A percentile compares a stretch with the other conserved stretches of the same genome.
These are phyloP conservation scores for Leishmania guyanensis DNA, from an alignment of 208 protist genomes.

Conservation along the genomic window DNA sequence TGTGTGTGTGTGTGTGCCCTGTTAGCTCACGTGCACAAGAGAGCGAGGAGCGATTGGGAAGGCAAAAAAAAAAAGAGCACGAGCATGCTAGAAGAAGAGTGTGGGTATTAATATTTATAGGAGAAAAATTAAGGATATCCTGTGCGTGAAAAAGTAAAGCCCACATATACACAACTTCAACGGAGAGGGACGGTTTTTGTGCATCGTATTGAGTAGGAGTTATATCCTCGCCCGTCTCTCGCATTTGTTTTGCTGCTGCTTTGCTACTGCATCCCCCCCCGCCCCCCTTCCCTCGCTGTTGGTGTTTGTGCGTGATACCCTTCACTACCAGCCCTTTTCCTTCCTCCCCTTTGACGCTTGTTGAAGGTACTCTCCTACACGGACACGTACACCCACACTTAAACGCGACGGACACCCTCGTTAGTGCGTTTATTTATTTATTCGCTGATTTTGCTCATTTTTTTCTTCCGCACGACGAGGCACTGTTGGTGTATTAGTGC, in stretches of 20 bases:
- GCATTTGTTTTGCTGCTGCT: conserved; percentile 2
- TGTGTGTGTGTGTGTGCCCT: background rate
- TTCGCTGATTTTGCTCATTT: background rate
- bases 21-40: background rate
- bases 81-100: background rate
- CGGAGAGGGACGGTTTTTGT: background rate
- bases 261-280: background rate
- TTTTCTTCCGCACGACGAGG: background rate
- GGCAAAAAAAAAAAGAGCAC: background rate
- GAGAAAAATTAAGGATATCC: background rate
- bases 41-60: too few relatives aligned
- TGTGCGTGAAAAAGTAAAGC: background rate
- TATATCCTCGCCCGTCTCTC: background rate
- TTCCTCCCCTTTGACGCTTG: background rate
- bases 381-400: background rate
- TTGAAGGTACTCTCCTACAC: background rate
- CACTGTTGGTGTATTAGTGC: background rate
- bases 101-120: background rate
- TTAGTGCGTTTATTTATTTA: background rate
- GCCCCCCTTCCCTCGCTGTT: background rate
- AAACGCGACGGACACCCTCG: background rate
- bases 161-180: background rate
- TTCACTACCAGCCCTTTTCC: background rate
- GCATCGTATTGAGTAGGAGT: background rate
- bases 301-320: background rate